These are phyloP conservation scores for Astrephomene gubernaculifera DNA, from an alignment of 139 green algal genomes.

Conservation along the genomic window DNA sequence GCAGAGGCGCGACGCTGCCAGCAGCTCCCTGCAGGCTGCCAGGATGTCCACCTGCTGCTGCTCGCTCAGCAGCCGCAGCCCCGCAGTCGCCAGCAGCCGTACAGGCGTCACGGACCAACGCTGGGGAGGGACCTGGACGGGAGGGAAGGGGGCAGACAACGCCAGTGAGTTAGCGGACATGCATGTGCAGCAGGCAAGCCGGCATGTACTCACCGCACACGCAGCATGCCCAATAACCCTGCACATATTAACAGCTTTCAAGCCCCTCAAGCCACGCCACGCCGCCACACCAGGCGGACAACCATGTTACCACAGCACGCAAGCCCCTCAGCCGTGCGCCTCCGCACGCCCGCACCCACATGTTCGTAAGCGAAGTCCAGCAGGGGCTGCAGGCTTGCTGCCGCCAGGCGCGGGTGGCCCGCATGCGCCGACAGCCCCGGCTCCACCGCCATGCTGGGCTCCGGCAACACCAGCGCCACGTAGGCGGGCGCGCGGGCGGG, in stretches of 20 bases:
- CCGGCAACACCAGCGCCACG: constrained; percentile 52
- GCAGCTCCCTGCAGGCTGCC: constrained; percentile 34
- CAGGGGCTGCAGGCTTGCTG: constrained; percentile 45
- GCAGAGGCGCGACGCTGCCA: constrained; percentile 52
- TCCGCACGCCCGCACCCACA: background rate
- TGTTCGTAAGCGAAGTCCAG: constrained; percentile 58
- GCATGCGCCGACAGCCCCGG: constrained; percentile 60
- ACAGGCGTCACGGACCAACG: constrained; percentile 52
- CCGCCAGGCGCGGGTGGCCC: constrained; percentile 34
- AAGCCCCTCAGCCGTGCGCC: background rate
- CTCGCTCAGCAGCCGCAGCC: constrained; percentile 58
- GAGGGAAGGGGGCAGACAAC: too few relatives aligned
- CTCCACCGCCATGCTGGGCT: constrained; percentile 52
- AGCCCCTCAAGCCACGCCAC: too few relatives aligned
- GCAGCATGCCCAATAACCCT: too few relatives aligned
- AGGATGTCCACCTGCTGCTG: constrained; percentile 50
- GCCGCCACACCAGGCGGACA: background rate
- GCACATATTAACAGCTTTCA: too few relatives aligned
- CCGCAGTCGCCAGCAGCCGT: constrained; percentile 67
- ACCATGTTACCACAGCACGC: too few relatives aligned
- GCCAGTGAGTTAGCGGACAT: too few relatives aligned
- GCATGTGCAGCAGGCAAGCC: too few relatives aligned
- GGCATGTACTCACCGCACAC: too few relatives aligned
- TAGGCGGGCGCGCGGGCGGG: constrained; percentile 47
- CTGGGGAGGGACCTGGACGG: constrained; percentile 55